These are phyloP conservation scores for Citrus glauca DNA, from an alignment of 345 rosid genomes.

Conservation along the genomic window DNA sequence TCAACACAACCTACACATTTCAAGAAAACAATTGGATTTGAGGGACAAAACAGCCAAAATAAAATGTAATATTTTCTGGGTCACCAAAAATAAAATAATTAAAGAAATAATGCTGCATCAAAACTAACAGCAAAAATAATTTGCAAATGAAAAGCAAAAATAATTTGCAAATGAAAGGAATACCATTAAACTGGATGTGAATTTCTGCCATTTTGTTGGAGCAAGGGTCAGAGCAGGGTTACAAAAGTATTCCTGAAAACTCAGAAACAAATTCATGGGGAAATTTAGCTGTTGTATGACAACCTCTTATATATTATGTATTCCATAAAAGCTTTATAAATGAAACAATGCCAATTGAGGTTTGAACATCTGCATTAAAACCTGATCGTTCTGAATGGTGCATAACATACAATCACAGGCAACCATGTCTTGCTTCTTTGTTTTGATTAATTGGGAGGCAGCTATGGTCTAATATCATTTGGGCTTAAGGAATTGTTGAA, in stretches of 20 bases:
- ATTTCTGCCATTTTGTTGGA: constrained; percentile 90
- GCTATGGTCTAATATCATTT: too few relatives aligned
- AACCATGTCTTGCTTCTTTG: neutral
- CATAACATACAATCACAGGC: constrained; percentile 2
- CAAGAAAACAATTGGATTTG: constrained; percentile 12
- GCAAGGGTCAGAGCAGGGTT: constrained; percentile 71
- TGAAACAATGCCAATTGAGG: neutral
- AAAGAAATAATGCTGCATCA: neutral
- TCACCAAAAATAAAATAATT: neutral
- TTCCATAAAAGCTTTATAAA: neutral
- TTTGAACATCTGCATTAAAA: neutral
- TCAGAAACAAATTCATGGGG: constrained; percentile 15
- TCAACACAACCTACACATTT: constrained; percentile 72
- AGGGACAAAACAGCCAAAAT: neutral
- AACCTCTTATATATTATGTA: neutral
- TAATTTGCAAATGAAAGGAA: constrained; percentile 8
- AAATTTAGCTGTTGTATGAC: neutral
- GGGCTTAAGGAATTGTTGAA: too few relatives aligned
- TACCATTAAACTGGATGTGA: constrained; percentile 80
- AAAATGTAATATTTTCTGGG: neutral
- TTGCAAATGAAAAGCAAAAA: constrained; percentile 4
- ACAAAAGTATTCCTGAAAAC: constrained; percentile 81
- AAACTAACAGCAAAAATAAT: neutral
- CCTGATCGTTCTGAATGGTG: neutral
- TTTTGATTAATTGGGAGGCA: too few relatives aligned